Percentiles rank a stretch among this genome's conserved stretches.
Conservation (phyloP, 75 land plant genomes). For the Pinus taeda region DNA sequence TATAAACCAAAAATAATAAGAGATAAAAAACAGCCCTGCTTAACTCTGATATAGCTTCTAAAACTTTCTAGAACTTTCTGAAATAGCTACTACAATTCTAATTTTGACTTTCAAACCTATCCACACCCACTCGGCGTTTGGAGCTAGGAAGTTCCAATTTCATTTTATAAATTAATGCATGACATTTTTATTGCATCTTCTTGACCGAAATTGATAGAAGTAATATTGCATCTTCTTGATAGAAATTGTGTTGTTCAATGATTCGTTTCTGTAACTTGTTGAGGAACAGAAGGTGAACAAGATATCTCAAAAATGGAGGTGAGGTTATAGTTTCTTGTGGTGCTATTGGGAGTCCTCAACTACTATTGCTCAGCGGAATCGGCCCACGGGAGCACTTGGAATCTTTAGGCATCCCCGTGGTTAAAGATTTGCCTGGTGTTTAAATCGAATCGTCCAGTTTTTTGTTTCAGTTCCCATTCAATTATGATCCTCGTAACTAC, state of each 20-base stretch:
- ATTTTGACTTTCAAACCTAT: no score
- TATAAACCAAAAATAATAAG: no score
- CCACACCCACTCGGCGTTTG: no score
- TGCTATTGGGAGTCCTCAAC: constrained; percentile 73
- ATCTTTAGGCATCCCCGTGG: constrained; percentile 27
- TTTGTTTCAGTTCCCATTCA: background rate
- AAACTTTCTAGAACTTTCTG: no score
- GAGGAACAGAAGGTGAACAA: background rate
- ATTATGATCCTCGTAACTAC: background rate
- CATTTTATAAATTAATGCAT: no score
- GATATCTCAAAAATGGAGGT: constrained; percentile 11
- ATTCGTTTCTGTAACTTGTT: constrained; percentile 22
- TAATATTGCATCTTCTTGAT: constrained; percentile 12
- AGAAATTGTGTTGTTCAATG: no score
- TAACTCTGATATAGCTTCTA: no score
- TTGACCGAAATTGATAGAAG: constrained; percentile 8
- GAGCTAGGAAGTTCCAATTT: no score
- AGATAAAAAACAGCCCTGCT: no score
- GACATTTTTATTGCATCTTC: background rate
- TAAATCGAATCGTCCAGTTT: constrained; percentile 24
- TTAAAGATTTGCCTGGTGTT: constrained; percentile 45
- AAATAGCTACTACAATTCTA: no score
- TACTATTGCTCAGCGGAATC: constrained; percentile 79
- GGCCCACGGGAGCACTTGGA: constrained; percentile 48
- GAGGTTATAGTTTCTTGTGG: constrained; percentile 73